Evolutionary conservation across 2,329 filamentous ascomycete species (phyloP).

Genomic region (Didymella exigua): DNA sequence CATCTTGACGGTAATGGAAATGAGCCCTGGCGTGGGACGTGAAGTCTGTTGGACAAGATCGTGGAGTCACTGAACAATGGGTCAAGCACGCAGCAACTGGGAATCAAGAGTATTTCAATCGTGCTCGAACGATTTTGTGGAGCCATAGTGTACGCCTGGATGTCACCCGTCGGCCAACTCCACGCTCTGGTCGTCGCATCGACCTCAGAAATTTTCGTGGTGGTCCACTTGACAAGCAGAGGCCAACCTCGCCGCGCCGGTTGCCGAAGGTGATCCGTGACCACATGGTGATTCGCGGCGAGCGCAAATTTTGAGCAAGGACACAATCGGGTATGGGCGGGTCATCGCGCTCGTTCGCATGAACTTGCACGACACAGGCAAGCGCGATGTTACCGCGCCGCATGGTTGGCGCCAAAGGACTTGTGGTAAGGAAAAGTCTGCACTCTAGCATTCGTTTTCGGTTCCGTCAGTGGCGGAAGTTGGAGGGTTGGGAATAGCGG

Average conservation of each 20-base stretch:
- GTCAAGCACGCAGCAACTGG: constrained; percentile 21
- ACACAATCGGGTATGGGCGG: constrained; percentile 33
- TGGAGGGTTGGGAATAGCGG: constrained; percentile 20
- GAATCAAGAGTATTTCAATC: constrained; percentile 33
- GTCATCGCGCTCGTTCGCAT: constrained; percentile 23
- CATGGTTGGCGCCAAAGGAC: constrained; percentile 12
- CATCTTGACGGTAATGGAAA: constrained; percentile 25
- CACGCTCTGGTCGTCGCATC: constrained; percentile 33
- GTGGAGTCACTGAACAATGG: constrained; percentile 23
- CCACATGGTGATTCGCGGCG: constrained; percentile 25
- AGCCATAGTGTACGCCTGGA: constrained; percentile 23
- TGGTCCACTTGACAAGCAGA: constrained; percentile 37
- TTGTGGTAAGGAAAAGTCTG: constrained; percentile 35
- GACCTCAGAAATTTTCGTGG: constrained; percentile 40
- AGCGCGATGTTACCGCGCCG: constrained; percentile 21
- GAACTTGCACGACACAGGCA: constrained; percentile 7
- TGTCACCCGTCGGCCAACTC: constrained; percentile 32
- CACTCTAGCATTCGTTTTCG: constrained; percentile 24
- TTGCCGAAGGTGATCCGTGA: constrained; percentile 27
- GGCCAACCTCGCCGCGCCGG: constrained; percentile 21
- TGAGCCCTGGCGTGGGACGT: constrained; percentile 19
- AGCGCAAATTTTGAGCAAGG: constrained; percentile 32
- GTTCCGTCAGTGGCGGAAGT: constrained; percentile 23
- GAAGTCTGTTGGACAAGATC: constrained; percentile 16
- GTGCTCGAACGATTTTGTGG: constrained; percentile 23